These are phyloP conservation scores for Solanum peruvianum DNA, from an alignment of 257 asterid species.

Conservation along the genomic window DNA sequence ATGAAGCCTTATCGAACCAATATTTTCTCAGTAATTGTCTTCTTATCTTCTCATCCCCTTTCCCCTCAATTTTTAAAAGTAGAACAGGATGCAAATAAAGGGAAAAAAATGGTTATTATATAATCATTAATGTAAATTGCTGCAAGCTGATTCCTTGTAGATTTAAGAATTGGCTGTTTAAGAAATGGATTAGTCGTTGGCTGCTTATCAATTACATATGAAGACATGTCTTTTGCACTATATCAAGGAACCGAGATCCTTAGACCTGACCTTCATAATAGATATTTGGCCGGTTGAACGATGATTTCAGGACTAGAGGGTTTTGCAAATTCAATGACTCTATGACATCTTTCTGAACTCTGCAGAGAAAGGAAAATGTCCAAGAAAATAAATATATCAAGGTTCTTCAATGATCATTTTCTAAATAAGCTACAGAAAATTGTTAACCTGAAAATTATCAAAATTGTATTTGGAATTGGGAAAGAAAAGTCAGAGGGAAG, in stretches of 20 bases:
- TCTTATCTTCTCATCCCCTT: background rate
- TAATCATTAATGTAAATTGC: background rate
- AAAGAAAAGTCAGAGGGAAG: background rate
- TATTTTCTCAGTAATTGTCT: background rate
- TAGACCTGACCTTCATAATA: slow-evolving; percentile 70
- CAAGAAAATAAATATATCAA: background rate
- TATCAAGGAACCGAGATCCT: slow-evolving; percentile 11
- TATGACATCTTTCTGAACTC: slow-evolving; percentile 93
- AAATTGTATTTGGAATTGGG: background rate
- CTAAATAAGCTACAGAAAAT: background rate
- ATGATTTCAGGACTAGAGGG: slow-evolving; percentile 82
- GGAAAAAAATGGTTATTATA: background rate
- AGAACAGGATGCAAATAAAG: background rate
- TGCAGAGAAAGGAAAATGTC: slow-evolving; percentile 27
- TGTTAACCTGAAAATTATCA: background rate
- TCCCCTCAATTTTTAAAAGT: background rate
- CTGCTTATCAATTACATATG: background rate
- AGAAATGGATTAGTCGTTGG: background rate
- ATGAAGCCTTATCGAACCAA: background rate
- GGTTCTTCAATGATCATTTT: background rate
- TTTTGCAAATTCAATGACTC: slow-evolving; percentile 62
- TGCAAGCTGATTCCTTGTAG: background rate
- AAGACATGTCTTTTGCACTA: background rate
- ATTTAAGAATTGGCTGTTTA: background rate
- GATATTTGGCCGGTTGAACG: slow-evolving; percentile 91